These are phyloP conservation scores for Pyrus communis DNA, from an alignment of 306 rosid species.

Conservation along the genomic window DNA sequence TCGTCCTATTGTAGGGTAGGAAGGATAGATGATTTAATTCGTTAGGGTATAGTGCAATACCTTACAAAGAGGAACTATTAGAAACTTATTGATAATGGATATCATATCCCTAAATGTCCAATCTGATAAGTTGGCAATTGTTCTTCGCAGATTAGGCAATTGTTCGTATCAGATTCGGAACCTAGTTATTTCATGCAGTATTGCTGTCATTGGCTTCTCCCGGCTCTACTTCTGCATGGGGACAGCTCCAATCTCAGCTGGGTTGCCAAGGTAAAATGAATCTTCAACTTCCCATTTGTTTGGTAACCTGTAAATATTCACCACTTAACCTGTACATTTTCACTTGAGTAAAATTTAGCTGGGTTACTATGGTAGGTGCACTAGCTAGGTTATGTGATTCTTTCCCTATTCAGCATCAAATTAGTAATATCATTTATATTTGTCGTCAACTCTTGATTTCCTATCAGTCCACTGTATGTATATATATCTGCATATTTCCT, in stretches of 20 bases:
- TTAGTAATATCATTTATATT: background rate
- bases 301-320: background rate
- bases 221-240: constrained; percentile 65
- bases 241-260: constrained; percentile 57
- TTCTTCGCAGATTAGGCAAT: constrained; percentile 61
- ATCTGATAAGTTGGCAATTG: background rate
- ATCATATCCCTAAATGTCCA: background rate
- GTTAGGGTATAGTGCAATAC: background rate
- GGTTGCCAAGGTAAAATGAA: constrained; percentile 57
- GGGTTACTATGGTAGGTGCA: background rate
- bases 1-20: background rate
- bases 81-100: background rate
- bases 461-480: background rate
- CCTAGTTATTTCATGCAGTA: constrained; percentile 72
- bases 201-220: constrained; percentile 90
- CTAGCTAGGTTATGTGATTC: background rate
- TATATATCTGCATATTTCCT: background rate
- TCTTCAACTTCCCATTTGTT: constrained; percentile 4
- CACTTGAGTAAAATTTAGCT: background rate
- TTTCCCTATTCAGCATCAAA: background rate
- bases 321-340: background rate
- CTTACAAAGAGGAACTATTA: background rate
- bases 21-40: background rate
- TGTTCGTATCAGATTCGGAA: constrained; percentile 67
- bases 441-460: background rate